Evolutionary conservation across 2,329 filamentous ascomycete species (phyloP).

Genomic region (Claviceps fusiformis): DNA sequence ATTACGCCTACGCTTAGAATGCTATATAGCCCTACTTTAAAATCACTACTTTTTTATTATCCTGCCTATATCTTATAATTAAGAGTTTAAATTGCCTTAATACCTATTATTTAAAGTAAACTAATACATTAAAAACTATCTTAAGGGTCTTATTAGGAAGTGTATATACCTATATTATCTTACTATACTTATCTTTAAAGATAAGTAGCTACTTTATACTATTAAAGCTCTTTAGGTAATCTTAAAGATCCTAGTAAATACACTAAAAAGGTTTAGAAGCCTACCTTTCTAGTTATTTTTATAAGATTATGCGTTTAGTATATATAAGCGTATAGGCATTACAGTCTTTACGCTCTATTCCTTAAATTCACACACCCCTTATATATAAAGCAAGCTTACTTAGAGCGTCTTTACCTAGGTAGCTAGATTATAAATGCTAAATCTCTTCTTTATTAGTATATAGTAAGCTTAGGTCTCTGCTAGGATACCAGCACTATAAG

Average conservation of each 20-base stretch:
- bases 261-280: background rate
- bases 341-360: too few species aligned
- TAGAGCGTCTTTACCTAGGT: too few species aligned
- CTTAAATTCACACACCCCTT: too few species aligned
- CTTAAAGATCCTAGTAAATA: background rate
- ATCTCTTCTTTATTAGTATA: too few species aligned
- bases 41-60: background rate
- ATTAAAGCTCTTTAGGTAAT: background rate
- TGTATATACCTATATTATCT: background rate
- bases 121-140: background rate
- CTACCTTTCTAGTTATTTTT: background rate
- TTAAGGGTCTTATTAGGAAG: background rate
- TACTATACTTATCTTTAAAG: background rate
- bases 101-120: background rate
- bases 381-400: too few species aligned
- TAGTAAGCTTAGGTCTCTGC: too few species aligned
- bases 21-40: background rate
- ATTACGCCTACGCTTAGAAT: background rate
- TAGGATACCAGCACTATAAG: too few species aligned
- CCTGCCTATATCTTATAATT: background rate
- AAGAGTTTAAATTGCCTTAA: background rate
- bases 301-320: too few species aligned
- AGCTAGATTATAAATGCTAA: too few species aligned
- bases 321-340: too few species aligned
- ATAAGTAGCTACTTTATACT: background rate